Percentiles rank a stretch among this genome's conserved stretches.
Evolutionary conservation across 768 basidiomycete genomes (phyloP).

Genomic region (Phlebiopsis gigantea): DNA sequence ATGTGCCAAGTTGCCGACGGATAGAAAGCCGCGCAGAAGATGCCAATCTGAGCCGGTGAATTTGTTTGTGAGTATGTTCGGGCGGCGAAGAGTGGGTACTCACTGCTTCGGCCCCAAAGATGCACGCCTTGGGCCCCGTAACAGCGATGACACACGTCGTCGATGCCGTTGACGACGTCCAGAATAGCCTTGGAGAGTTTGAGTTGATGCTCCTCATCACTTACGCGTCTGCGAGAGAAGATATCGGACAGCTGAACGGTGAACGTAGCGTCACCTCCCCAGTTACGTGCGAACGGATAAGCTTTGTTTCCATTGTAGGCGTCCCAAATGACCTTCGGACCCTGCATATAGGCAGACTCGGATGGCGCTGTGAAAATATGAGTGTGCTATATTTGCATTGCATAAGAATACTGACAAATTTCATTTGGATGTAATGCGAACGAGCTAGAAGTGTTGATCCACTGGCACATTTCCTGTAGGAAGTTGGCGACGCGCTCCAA

Average conservation of each 20-base stretch:
- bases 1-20: background rate
- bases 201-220: background rate
- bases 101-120: constrained; percentile 26
- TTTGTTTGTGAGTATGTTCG: too few relatives aligned
- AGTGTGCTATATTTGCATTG: background rate
- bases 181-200: constrained; percentile 15
- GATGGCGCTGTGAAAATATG: background rate
- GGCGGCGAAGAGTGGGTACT: constrained; percentile 8
- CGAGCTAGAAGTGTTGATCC: background rate
- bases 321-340: background rate
- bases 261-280: background rate
- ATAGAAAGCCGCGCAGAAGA: constrained; percentile 9
- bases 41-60: constrained; percentile 10
- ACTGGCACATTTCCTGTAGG: constrained; percentile 10
- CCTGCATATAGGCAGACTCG: background rate
- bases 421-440: background rate
- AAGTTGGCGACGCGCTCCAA: constrained; percentile 19
- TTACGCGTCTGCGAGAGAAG: background rate
- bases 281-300: background rate
- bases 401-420: too few relatives aligned
- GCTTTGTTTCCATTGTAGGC: background rate
- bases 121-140: constrained; percentile 9
- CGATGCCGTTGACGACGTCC: constrained; percentile 12
- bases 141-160: constrained; percentile 19
- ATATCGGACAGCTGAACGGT: background rate